Conservation (phyloP, 495 filamentous ascomycete species). For the Aspergillus hancockii region DNA sequence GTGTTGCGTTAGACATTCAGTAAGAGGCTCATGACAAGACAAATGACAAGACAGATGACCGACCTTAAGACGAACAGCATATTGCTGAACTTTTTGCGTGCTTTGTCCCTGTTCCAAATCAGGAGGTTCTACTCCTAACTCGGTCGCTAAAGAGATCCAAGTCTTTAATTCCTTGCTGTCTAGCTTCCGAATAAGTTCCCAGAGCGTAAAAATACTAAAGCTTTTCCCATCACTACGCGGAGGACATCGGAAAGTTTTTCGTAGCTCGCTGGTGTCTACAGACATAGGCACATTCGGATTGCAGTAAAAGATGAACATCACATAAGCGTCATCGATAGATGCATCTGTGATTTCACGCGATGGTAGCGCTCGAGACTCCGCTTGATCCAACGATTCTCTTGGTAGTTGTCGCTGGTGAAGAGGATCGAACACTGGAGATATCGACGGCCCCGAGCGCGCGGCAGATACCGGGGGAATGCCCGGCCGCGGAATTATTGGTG, state of each 20-base stretch:
- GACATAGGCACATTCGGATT: constrained; percentile 73
- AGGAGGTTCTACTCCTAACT: constrained; percentile 88
- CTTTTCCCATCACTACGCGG: constrained; percentile 92
- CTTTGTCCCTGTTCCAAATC: constrained; percentile 84
- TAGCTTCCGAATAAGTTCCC: constrained; percentile 78
- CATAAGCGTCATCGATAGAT: constrained; percentile 84
- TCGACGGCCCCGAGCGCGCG: constrained; percentile 38
- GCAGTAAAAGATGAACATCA: constrained; percentile 88
- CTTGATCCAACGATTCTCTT: constrained; percentile 38
- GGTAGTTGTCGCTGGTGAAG: constrained; percentile 30
- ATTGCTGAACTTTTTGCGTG: constrained; percentile 96
- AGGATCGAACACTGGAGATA: constrained; percentile 44
- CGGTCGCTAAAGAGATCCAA: constrained; percentile 88
- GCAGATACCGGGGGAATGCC: constrained; percentile 31
- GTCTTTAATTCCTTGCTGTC: constrained; percentile 92
- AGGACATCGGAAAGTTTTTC: constrained; percentile 77
- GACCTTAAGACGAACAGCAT: constrained; percentile 92
- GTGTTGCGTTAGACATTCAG: constrained; percentile 18
- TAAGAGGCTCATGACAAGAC: neutral
- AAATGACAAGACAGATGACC: constrained; percentile 17
- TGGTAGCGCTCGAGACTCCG: constrained; percentile 56
- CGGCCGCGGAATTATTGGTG: constrained; percentile 39
- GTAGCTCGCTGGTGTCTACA: constrained; percentile 72
- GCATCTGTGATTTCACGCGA: constrained; percentile 67
- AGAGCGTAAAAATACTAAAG: constrained; percentile 82